Conservation (phyloP, 108 stramenopile genomes). For the Pseudonitzschia multistriata region DNA sequence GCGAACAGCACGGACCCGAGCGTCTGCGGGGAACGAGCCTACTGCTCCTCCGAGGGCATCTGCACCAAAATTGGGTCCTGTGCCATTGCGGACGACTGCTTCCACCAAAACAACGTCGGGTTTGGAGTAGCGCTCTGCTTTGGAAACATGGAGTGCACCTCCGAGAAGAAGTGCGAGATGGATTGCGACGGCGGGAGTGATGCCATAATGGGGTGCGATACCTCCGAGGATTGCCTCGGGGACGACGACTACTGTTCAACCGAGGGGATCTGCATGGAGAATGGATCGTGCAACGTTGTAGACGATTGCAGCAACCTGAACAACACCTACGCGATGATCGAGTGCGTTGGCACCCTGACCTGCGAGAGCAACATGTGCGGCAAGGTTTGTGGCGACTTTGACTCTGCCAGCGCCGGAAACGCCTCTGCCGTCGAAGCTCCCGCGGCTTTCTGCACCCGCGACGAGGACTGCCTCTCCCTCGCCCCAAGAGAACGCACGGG, state of each 20-base stretch:
- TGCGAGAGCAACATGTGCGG: neutral
- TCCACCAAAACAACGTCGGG: neutral
- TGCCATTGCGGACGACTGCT: neutral
- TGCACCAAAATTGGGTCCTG: slow-evolving; percentile 1
- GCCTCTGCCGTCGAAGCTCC: neutral
- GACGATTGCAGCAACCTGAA: slow-evolving; percentile 7
- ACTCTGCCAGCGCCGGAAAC: neutral
- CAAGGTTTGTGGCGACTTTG: neutral
- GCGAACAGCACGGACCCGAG: too few species aligned
- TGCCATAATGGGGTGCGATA: neutral
- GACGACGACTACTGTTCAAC: neutral
- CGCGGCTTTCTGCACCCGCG: neutral
- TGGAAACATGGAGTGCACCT: neutral
- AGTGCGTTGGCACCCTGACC: neutral
- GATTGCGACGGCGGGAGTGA: neutral
- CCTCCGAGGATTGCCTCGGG: neutral
- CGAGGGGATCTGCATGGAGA: neutral
- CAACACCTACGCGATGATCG: neutral
- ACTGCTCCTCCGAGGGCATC: neutral
- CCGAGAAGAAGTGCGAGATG: neutral
- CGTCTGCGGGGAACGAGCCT: too few species aligned
- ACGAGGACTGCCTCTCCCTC: neutral
- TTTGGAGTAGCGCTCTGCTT: neutral
- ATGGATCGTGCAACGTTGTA: neutral
- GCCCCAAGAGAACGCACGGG: neutral